Evolutionary conservation across 2,329 filamentous ascomycete species (phyloP), one percentile per base, ranked within the genome.

Genomic region (Lachnellula willkommii): DNA sequence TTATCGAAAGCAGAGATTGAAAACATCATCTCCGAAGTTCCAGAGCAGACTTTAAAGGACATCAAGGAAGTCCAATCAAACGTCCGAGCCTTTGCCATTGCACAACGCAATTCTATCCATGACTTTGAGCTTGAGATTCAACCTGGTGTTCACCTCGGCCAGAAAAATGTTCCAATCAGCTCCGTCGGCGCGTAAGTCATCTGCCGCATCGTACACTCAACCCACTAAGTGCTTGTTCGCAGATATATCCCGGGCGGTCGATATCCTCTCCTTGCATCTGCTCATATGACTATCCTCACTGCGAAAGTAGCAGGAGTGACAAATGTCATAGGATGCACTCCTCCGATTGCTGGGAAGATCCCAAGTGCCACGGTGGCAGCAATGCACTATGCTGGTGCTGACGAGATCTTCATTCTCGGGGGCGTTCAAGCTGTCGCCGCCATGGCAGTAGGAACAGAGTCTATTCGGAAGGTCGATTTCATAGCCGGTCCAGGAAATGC

Each of bases 221-320:
- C 55, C 32, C 40, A 8, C 20, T 46, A 26, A 42, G n/a, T 20
- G 26, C 9, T 24, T 4, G 12, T 4, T 50, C 15, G 17, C 45
- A 71, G 70, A 0, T 78, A 77, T 58, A 78, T 80, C 42, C 77
- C 77, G 1, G 78, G 77, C 5, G 77, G 78, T 3, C 72, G 78
- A 6, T 81, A 81, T 57, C 76, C 78, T 0, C 70, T 81, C 2
- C 74, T 81, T 2, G 79, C 78, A 1, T 77, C 74, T 7, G 76
- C 77, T 2, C 79, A 81, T 63, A 81, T 80, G 79, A 80, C 78
- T 2, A 79, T 81, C 47, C 64, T 80, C 4, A 81, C 78, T 0
- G 78, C 78, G 22, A 81, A 81, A 61, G 75, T 76, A 4, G 78
- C 79, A 5, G 79, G 79, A 2, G 77, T 80, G 1, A 68, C 68